Evolutionary conservation across 345 rosid genomes (phyloP), one percentile per base, ranked within the genome.

Genomic region (Eucalyptus sp.): DNA sequence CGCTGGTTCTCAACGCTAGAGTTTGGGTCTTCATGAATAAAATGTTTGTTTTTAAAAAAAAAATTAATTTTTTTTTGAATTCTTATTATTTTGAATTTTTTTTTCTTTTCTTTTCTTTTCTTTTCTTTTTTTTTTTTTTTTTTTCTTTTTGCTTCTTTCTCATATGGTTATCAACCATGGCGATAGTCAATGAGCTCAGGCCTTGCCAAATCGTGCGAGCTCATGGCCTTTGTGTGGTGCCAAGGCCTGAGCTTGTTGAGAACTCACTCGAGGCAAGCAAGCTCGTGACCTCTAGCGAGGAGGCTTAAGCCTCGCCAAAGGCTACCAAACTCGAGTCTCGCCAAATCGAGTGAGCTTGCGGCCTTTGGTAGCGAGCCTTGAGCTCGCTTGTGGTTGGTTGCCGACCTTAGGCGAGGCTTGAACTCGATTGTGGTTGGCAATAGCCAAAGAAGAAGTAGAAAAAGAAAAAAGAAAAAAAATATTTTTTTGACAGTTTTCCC

Each of bases 1-100:
- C 3, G 2, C 0, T 1, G 29, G 13, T 56, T 56, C 62, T 10
- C 13, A 2, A 25, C 0, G 62, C 62, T 22, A 22, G 62, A 56
- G 62, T 25, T 9, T 56, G 62, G 62, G 29, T 56, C 13, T 56
- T 56, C 13, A 22, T 56, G 24, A 56, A 4, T 56, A 25, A 56
- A 56, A 56, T 56, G 29, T 22, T 9, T 56, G 5, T 8, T 24
- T 25, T 56, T 56, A n/a, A n/a, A n/a, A n/a, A n/a, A n/a, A n/a
- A n/a, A n/a, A n/a, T n/a, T n/a, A n/a, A n/a, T 24, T 25, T 56
- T 56, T 54, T 56, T 56, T 51, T 54, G 2, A 54, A 54, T 54
- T 54, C 22, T 54, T 54, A 20, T 54, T 54, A 54, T 54, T 54
- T 24, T 56, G 27, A 56, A 22, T 50, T 50, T 54, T 56, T n/a